Base-by-base conservation (phyloP, 345 rosid genomes). In the Geranium brycei region DNA sequence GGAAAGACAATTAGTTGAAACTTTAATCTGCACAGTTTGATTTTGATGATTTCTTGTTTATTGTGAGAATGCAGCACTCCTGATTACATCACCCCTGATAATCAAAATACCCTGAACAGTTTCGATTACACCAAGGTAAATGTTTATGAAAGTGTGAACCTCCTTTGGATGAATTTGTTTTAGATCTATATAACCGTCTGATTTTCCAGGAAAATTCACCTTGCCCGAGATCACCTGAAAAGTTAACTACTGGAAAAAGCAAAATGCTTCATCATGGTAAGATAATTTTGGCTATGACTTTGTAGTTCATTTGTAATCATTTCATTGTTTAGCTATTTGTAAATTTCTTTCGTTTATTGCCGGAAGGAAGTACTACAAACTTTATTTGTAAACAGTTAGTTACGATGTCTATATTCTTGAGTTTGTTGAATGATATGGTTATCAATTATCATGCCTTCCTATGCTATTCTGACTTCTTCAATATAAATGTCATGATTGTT, bases 161-260 rank as follows among this genome's bases (percentile, higher is more conserved):
- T 55, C 0, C 16, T 65, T n/a, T 56, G 38, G 31, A 51, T 57
- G 3, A 23, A 23, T 23, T 17, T 64, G 0, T 31, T 23, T 23
- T 23, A 23, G 47, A 0, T 23, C 59, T 19, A 16, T 58, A 3
- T 14, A 31, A 8, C 8, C 13, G 10, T 58, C 4, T 62, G 12
- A 3, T 58, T 75, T 57, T 63, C 55, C 75, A 93, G 99, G 96
- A 87, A 69, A 80, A 85, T 55, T 62, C 81, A 41, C 79, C 79
- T 62, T 95, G 96, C 82, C 99, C 99, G 7, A 82, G 82, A 59
- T 91, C 99, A 15, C 97, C 97, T 1, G 97, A 88, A 76, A 95
- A 95, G 67, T 19, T 75, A 18, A 84, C 73, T 74, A 86, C 92
- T 19, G 62, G 71, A 64, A 80, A 78, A 71, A 72, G 79, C 76